Percentiles rank a stretch among this genome's conserved stretches.
Conservation (phyloP, 2,329 filamentous ascomycete genomes). For the Talaromyces sp. region DNA sequence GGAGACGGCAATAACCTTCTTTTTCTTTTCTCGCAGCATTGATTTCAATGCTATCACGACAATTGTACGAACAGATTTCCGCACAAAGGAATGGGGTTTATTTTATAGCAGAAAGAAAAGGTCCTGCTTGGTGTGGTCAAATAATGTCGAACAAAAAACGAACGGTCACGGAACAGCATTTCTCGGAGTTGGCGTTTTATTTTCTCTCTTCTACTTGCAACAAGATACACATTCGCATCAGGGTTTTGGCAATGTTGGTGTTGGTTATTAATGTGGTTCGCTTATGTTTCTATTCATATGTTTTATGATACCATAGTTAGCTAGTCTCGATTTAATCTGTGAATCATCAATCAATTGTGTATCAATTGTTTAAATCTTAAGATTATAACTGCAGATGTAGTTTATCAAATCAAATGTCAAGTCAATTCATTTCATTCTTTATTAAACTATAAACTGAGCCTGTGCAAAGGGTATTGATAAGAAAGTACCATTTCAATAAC, state of each 20-base stretch:
- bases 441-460: neutral
- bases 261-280: neutral
- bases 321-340: neutral
- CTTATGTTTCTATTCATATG: neutral
- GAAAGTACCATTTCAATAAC: neutral
- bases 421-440: neutral
- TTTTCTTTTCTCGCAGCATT: neutral
- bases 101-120: neutral
- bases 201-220: neutral
- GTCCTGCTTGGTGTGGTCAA: neutral
- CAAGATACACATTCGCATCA: neutral
- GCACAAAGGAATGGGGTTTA: neutral
- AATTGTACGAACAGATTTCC: neutral
- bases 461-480: conserved; percentile 2
- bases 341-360: neutral
- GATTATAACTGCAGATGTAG: too few relatives aligned
- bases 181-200: conserved; percentile 2
- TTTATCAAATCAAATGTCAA: neutral
- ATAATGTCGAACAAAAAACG: neutral
- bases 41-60: neutral
- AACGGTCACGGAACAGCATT: neutral
- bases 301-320: neutral
- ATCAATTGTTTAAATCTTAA: neutral
- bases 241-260: neutral
- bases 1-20: conserved; percentile 13